Base-by-base conservation (phyloP, 2,329 filamentous ascomycete species). In the Penicillium frequentans region DNA sequence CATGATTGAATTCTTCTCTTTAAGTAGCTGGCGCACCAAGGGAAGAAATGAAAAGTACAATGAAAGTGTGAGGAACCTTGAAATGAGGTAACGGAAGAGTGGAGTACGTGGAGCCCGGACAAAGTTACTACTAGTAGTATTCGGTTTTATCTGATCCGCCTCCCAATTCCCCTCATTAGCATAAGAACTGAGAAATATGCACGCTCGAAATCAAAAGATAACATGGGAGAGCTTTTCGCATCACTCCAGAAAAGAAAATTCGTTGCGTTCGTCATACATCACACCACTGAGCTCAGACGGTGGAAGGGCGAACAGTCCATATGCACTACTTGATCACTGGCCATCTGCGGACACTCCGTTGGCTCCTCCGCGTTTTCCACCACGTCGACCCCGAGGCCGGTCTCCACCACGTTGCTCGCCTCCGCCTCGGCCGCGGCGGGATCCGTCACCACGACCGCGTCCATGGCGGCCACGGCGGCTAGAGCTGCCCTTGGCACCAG, bases 401-500 rank as follows among this genome's bases (percentile, higher is more conserved):
- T 42, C 42, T 10, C 52, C 43, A 39, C 44, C 70, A 45, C 73
- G 72, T 45, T 73, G 70, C 46, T 75, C 71, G 54, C 73, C 72
- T 21, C 73, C 70, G 16, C 73, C 73, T 58, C 73, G 73, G 21
- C 70, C 67, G 35, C 71, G 31, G 19, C 48, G 33, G 14, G 48
- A 37, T 23, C 48, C 49, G 2, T 51, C 49, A 9, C 24, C 24
- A 27, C 49, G 51, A 42, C 66, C 56, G 70, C 67, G 49, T 72
- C 71, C 51, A 49, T 50, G 48, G 9, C 42, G 50, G 51, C 74
- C 68, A 24, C 72, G 69, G 24, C 70, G 70, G 52, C 72, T 73
- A 54, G 66, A 61, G 59, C 74, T 70, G 42, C 60, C 61, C 71
- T 75, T 73, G 54, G 72, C 74, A 58, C 84, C 86, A 29, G 81